Evolutionary conservation across 257 asterid species (phyloP), one percentile per base, ranked within the genome.

Genomic region (Nicotiana paniculata): DNA sequence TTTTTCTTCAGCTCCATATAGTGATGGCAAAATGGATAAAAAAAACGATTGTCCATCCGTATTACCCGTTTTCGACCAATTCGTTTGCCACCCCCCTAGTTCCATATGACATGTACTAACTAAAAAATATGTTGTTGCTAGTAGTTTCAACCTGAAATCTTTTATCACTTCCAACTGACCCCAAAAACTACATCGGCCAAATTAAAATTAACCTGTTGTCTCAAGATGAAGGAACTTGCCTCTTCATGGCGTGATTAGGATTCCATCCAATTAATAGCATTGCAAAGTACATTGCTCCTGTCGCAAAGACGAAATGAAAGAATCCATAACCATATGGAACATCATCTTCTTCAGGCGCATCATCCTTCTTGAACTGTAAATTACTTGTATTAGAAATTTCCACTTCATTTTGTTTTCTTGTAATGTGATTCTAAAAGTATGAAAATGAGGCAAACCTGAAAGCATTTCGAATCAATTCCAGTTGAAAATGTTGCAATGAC

Each of bases 181-280:
- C 24, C 16, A 48, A 2, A 74, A 48, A 10, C 57, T 39, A 17
- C 2, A n/a, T 10, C 59, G 24, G n/a, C 18, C 9, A 32, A 35
- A 6, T 67, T 18, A 62, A 81, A 75, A 67, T 37, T 26, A 43
- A 55, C 1, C 9, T 46, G n/a, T 74, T 74, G 39, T 43, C n/a
- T 4, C 24, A 70, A 64, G 61, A 76, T 70, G 58, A 1, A 16
- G 76, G 79, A 75, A 54, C 90, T 72, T 85, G 78, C 92, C 74
- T 89, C 81, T 87, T 88, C 92, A 89, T 89, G 83, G 89, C 26
- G 30, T 88, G 92, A 82, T 89, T 90, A 80, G 89, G 62, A 70
- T 89, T 89, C 92, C 92, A 89, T 46, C 92, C 90, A 61, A 89
- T 85, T 75, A 89, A 85, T 65, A 89, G 88, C 92, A 89, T 89